A percentile compares a stretch with the other conserved stretches of the same genome.
Conservation (phyloP, 306 rosid genomes). For the Quercus suber region DNA sequence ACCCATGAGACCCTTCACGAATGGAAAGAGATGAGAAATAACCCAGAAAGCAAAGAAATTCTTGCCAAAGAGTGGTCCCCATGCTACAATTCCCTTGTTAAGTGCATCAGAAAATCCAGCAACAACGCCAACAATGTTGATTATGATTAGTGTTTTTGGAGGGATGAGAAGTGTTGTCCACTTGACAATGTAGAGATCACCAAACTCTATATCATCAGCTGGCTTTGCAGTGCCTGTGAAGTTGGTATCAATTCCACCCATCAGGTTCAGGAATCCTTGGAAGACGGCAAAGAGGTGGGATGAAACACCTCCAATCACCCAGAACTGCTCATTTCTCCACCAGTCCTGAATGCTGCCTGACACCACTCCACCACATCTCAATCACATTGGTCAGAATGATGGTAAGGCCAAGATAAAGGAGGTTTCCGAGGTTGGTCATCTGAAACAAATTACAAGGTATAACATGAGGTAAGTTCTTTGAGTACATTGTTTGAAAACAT, state of each 20-base stretch:
- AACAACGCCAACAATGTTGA: constrained; percentile 88
- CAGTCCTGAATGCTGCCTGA: constrained; percentile 58
- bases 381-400: constrained; percentile 76
- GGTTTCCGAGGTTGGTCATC: constrained; percentile 93
- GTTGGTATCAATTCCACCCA: constrained; percentile 90
- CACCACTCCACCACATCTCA: constrained; percentile 93
- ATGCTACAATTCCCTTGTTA: constrained; percentile 82
- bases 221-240: constrained; percentile 86
- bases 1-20: constrained; percentile 99
- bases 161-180: constrained; percentile 96
- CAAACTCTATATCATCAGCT: constrained; percentile 81
- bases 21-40: constrained; percentile 85
- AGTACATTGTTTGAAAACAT: too few relatives aligned
- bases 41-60: constrained; percentile 97
- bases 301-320: constrained; percentile 98
- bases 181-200: constrained; percentile 80
- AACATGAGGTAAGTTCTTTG: constrained; percentile 1
- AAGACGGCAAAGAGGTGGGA: constrained; percentile 94
- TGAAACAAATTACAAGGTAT: constrained; percentile 32
- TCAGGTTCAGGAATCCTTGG: constrained; percentile 88
- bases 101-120: constrained; percentile 97
- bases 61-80: constrained; percentile 97
- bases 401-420: constrained; percentile 88
- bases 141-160: constrained; percentile 75
- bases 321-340: constrained; percentile 94